Evolutionary conservation across 2,329 filamentous ascomycete species (phyloP), one percentile per base, ranked within the genome.

Genomic region (Neospermospora avenae): DNA sequence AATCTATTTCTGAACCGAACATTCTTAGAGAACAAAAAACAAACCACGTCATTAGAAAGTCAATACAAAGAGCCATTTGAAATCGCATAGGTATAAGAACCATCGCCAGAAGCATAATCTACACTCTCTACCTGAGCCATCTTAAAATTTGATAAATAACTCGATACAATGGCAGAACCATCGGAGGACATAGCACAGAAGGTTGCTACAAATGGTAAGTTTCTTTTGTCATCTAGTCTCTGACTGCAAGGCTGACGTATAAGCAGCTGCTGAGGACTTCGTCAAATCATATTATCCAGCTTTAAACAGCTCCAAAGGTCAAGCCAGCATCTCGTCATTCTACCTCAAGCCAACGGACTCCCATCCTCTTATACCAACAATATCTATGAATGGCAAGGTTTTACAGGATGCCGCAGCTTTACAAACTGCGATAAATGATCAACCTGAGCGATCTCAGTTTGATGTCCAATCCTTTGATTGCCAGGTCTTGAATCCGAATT

Each of bases 301-400:
- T n/a, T 78, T 96, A 55, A 85, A 88, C 74, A 81, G 80, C 60
- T 74, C 79, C 44, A 80, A 82, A 64, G 74, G 77, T 45, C 59
- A 63, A 37, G 51, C 62, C 35, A 77, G 78, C 10, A 81, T 96
- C 14, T 72, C 81, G 18, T 76, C 77, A n/a, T 96, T 87, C 79
- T 96, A 96, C 78, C 77, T 86, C 65, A 83, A 84, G 71, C 75
- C 80, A 54, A 83, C 82, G 24, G 67, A 80, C 11, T 77, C 80
- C 61, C 83, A 81, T n/a, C 76, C 79, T 62, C 75, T 79, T 24
- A 78, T 79, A 35, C 81, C 90, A 55, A 84, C 86, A 71, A 92
- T 96, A 69, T 83, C 85, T 69, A 87, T 92, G 80, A 96, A 96
- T 76, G 91, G 92, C 68, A 85, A 86, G 51, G 75, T 83, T 2